These are phyloP conservation scores for Austroboletus novae-zelandiae DNA, from an alignment of 1,284 basidiomycete species.

Conservation along the genomic window DNA sequence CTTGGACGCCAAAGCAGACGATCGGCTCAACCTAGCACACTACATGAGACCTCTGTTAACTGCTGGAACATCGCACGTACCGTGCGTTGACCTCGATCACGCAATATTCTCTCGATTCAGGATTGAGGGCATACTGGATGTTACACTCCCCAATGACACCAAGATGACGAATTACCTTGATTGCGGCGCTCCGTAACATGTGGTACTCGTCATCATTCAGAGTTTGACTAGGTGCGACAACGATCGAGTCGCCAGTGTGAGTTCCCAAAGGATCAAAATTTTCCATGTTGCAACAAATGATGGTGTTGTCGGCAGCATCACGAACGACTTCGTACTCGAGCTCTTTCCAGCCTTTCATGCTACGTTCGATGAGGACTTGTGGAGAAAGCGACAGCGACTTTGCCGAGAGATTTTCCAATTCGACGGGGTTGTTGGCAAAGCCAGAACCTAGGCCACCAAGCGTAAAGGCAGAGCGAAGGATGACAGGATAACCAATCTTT, in stretches of 20 bases:
- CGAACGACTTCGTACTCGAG: slow-evolving; percentile 99
- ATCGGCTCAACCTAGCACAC: slow-evolving; percentile 51
- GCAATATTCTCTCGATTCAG: slow-evolving; percentile 90
- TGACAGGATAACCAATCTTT: slow-evolving; percentile 95
- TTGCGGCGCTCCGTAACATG: slow-evolving; percentile 96
- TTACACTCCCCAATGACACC: slow-evolving; percentile 99
- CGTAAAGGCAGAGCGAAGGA: slow-evolving; percentile 97
- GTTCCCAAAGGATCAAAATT: slow-evolving; percentile 99
- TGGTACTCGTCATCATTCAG: slow-evolving; percentile 98
- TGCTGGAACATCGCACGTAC: slow-evolving; percentile 36
- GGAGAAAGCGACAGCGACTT: slow-evolving; percentile 90
- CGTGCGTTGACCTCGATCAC: slow-evolving; percentile 98
- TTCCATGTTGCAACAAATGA: slow-evolving; percentile 97
- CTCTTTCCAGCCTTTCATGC: slow-evolving; percentile 99
- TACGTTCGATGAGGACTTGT: slow-evolving; percentile 96
- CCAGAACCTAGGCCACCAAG: slow-evolving; percentile 98
- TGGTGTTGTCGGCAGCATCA: slow-evolving; percentile 93
- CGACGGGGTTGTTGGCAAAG: slow-evolving; percentile 94
- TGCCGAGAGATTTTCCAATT: slow-evolving; percentile 92
- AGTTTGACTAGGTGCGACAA: slow-evolving; percentile 98
- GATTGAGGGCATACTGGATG: slow-evolving; percentile 98
- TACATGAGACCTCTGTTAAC: slow-evolving; percentile 2
- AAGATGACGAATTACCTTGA: slow-evolving; percentile 97
- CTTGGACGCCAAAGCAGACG: slow-evolving; percentile 93
- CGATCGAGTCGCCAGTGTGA: slow-evolving; percentile 99